Evolutionary conservation across 441 rosid genomes (phyloP).

Genomic region (Melastoma candidum): DNA sequence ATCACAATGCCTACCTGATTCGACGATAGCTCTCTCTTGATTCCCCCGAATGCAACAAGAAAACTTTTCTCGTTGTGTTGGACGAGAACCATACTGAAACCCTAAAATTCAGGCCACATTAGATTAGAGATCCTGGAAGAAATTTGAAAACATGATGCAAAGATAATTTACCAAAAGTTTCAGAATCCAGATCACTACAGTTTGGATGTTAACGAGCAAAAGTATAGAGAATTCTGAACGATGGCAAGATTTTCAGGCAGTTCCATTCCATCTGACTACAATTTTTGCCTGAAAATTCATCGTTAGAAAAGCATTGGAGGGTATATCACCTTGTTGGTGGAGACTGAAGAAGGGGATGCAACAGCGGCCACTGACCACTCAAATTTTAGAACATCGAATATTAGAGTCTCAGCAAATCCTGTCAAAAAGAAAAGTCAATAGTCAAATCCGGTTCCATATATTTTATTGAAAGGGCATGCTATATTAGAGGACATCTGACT

Average conservation of each 20-base stretch:
- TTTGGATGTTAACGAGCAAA: too few relatives aligned
- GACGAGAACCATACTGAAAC: conserved; percentile 81
- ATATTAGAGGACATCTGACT: too few relatives aligned
- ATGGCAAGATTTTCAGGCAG: too few relatives aligned
- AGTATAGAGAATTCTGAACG: too few relatives aligned
- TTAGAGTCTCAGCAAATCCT: conserved; percentile 87
- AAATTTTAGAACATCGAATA: conserved; percentile 60
- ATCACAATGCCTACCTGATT: conserved; percentile 51
- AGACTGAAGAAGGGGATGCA: conserved; percentile 65
- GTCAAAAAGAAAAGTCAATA: conserved; percentile 11
- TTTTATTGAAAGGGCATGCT: too few relatives aligned
- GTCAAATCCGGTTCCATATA: background rate
- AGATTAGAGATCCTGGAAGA: background rate
- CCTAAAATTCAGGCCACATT: conserved; percentile 29
- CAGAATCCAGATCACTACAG: too few relatives aligned
- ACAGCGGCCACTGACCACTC: conserved; percentile 86
- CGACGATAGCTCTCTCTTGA: conserved; percentile 61
- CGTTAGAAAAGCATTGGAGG: too few relatives aligned
- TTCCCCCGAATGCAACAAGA: conserved; percentile 94
- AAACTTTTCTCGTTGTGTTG: conserved; percentile 87
- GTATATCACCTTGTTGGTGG: conserved; percentile 54
- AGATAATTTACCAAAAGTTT: too few relatives aligned
- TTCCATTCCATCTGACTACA: too few relatives aligned
- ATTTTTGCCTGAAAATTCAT: too few relatives aligned
- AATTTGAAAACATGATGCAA: too few relatives aligned